Evolutionary conservation across 495 filamentous ascomycete species (phyloP).

Genomic region (Parmelia sp.): DNA sequence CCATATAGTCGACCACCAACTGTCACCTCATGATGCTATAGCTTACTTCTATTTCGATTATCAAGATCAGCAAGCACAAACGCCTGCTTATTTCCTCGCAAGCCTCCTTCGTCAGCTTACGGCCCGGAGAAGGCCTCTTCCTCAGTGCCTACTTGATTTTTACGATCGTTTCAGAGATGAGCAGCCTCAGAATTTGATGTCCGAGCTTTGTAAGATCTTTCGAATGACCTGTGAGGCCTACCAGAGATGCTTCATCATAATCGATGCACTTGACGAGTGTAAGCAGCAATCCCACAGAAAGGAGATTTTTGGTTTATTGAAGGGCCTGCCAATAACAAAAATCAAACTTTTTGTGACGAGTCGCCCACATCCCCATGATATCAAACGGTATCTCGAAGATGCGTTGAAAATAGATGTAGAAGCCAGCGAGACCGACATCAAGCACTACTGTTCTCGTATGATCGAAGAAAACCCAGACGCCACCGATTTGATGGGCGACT

Average conservation of each 20-base stretch:
- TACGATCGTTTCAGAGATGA: conserved; percentile 7
- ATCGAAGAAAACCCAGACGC: conserved; percentile 6
- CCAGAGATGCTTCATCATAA: conserved; percentile 5
- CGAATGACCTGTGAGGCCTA: not conserved
- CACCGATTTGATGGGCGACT: not conserved
- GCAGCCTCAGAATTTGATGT: not conserved
- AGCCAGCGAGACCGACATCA: conserved; percentile 28
- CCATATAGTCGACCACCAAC: not conserved
- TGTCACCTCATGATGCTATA: not conserved
- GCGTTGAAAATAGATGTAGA: conserved; percentile 26
- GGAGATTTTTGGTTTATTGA: conserved; percentile 18
- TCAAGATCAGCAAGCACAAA: conserved; percentile 9
- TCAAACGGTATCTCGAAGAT: conserved; percentile 20
- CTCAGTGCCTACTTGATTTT: conserved; percentile 3
- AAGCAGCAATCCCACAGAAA: conserved; percentile 13
- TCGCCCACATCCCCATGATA: conserved; percentile 23
- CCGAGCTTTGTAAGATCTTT: conserved; percentile 4
- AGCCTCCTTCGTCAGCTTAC: conserved; percentile 15
- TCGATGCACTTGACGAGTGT: conserved; percentile 32
- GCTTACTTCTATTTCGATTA: conserved; percentile 21
- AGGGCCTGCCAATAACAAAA: conserved; percentile 6
- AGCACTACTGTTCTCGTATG: conserved; percentile 21
- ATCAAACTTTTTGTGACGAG: conserved; percentile 30
- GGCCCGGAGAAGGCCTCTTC: not conserved
- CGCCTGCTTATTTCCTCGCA: not conserved